Conservation (phyloP, 2,329 filamentous ascomycete genomes). For the Phoma sp. region DNA sequence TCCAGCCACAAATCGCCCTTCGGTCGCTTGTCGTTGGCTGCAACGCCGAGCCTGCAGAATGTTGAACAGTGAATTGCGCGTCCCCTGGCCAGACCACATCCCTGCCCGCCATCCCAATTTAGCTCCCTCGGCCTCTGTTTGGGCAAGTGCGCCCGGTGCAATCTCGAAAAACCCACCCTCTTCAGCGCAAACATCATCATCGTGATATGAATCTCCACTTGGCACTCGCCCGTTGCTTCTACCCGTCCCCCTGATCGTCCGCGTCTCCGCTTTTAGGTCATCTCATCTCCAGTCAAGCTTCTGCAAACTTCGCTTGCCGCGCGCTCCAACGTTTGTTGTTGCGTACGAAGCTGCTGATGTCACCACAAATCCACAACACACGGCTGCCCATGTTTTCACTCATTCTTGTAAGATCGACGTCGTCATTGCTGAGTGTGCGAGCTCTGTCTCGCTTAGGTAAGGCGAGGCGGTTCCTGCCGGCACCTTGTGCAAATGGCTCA, state of each 20-base stretch:
- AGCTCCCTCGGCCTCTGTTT: neutral
- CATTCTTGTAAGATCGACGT: slow-evolving; percentile 1
- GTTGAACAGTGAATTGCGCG: slow-evolving; percentile 18
- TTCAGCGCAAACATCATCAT: slow-evolving; percentile 16
- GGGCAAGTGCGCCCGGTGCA: slow-evolving; percentile 14
- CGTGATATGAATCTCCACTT: slow-evolving; percentile 14
- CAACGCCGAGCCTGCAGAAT: slow-evolving; percentile 7
- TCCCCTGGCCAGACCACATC: slow-evolving; percentile 9
- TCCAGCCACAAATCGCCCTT: slow-evolving; percentile 8
- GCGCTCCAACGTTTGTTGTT: slow-evolving; percentile 1
- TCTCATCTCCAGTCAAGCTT: slow-evolving; percentile 16
- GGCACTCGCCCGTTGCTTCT: slow-evolving; percentile 10
- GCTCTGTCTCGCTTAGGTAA: neutral
- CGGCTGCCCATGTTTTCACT: neutral
- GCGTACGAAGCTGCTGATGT: slow-evolving; percentile 8
- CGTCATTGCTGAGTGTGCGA: neutral
- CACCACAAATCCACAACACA: neutral
- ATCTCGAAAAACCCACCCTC: slow-evolving; percentile 16
- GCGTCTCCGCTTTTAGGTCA: slow-evolving; percentile 17
- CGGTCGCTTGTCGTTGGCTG: slow-evolving; percentile 6
- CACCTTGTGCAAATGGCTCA: slow-evolving; percentile 6
- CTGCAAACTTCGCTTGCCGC: slow-evolving; percentile 16
- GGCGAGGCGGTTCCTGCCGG: neutral
- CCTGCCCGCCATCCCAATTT: slow-evolving; percentile 7
- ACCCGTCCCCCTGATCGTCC: slow-evolving; percentile 18